phyloP scores from a whole-genome alignment of 768 basidiomycete genomes.

The Tylopilus subfusipes region DNA sequence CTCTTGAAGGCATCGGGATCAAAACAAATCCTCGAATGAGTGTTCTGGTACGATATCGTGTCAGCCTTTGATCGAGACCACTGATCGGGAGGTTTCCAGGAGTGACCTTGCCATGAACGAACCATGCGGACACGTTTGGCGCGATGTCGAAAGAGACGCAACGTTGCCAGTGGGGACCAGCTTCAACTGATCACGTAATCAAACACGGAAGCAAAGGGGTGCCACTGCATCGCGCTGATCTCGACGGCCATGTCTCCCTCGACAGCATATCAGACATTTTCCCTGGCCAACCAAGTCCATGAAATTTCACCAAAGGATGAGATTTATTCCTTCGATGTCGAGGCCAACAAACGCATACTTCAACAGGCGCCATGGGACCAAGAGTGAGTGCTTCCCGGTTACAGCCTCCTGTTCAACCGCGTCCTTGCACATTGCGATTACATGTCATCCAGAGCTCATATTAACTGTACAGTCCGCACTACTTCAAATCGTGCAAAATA shows the following conservation, averaged over 20 bases:
- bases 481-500: slow-evolving; percentile 90
- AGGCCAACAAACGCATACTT: slow-evolving; percentile 63
- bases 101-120: no score
- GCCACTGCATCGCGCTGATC: background rate
- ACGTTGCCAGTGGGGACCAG: no score
- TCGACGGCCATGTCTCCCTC: slow-evolving; percentile 37
- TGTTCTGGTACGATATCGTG: no score
- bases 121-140: no score
- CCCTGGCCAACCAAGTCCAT: slow-evolving; percentile 63
- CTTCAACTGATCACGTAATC: no score
- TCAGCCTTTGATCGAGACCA: no score
- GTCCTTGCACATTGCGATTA: background rate
- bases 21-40: no score
- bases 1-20: no score
- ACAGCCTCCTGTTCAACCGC: slow-evolving; percentile 1
- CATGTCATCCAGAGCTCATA: background rate
- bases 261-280: slow-evolving; percentile 71
- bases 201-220: no score
- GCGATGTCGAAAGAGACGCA: no score
- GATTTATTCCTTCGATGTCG: slow-evolving; percentile 72
- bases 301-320: slow-evolving; percentile 74
- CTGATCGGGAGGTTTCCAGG: no score
- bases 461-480: slow-evolving; percentile 53
- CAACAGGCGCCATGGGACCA: slow-evolving; percentile 77
- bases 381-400: slow-evolving; percentile 54